Evolutionary conservation across 768 basidiomycete species (phyloP), one percentile per base, ranked within the genome.

Genomic region (Collybia sp.): DNA sequence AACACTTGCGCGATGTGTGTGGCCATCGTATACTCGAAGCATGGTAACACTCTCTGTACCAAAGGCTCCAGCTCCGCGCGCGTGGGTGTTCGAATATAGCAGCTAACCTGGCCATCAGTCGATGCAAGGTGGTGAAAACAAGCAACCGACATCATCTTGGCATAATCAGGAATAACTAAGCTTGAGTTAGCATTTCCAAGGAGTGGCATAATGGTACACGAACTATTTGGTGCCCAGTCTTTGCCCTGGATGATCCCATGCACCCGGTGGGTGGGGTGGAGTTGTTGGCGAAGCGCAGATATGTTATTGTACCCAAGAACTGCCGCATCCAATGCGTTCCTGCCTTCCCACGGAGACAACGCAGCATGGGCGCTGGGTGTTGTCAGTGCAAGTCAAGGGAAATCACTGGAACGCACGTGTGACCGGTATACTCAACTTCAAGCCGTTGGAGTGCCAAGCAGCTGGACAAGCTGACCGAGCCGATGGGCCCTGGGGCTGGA

Each of bases 101-200:
- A 93, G 5, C 82, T 83, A 42, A 2, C 5, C 19, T 43, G 36
- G 44, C 30, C 18, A 13, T 43, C 18, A 49, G 16, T 4, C 17
- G 11, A 5, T 25, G 10, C 13, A 2, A 16, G 2, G 38, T 34
- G 6, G 8, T 16, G 16, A 46, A 8, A 25, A 25, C 1, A 10
- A 12, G 15, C 13, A 13, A 6, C 59, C 80, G 46, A 85, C 85
- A 69, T 64, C 66, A 88, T 80, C 52, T 81, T 83, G 1, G 87
- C 73, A 56, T 88, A 83, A 58, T 91, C 88, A 0, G 91, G 91
- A 40, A 90, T 88, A 41, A 93, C 90, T 92, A 38, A n/a, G n/a
- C 4, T 25, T 25, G 32, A 5, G 31, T 40, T 17, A 39, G 13
- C 37, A 44, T 30, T 12, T 20, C 31, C 18, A 45, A 17, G 12